Conservation (phyloP, 768 basidiomycete genomes). For the Austroboletus eburneus region DNA sequence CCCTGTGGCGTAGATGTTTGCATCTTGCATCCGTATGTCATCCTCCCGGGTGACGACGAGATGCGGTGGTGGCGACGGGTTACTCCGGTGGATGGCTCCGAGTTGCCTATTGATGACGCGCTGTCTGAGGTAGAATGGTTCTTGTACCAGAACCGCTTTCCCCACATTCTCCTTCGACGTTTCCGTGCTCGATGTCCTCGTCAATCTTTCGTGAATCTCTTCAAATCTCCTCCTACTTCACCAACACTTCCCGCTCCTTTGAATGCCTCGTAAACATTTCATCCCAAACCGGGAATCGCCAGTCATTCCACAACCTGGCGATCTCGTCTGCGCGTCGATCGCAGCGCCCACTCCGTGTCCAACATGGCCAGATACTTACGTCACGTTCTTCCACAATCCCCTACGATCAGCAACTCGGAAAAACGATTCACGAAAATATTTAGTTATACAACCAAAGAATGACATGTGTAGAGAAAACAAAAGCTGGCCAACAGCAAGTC, state of each 20-base stretch:
- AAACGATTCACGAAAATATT: too few species aligned
- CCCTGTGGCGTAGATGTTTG: background rate
- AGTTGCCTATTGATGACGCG: slow-evolving; percentile 11
- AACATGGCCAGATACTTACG: slow-evolving; percentile 57
- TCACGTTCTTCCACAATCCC: slow-evolving; percentile 54
- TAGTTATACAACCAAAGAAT: too few species aligned
- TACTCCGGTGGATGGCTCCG: slow-evolving; percentile 7
- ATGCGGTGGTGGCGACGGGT: slow-evolving; percentile 22
- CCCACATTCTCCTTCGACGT: slow-evolving; percentile 32
- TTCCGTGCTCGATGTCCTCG: slow-evolving; percentile 38
- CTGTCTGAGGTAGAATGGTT: slow-evolving; percentile 17
- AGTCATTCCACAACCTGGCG: slow-evolving; percentile 12
- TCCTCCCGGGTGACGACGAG: slow-evolving; percentile 12
- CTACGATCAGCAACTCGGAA: too few species aligned
- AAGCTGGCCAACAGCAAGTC: too few species aligned
- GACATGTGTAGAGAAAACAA: too few species aligned
- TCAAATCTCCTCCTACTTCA: slow-evolving; percentile 59
- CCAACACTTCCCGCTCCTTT: slow-evolving; percentile 51
- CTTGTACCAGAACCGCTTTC: background rate
- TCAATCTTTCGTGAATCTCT: slow-evolving; percentile 26
- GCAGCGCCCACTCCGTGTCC: slow-evolving; percentile 56
- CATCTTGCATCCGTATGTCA: slow-evolving; percentile 12
- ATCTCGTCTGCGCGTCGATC: slow-evolving; percentile 17
- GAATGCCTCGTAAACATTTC: slow-evolving; percentile 57
- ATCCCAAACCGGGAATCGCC: slow-evolving; percentile 54